Percentiles rank a stretch among this genome's conserved stretches.
Conservation (phyloP, 108 stramenopile species). For the Stephanodiscus triporus region DNA sequence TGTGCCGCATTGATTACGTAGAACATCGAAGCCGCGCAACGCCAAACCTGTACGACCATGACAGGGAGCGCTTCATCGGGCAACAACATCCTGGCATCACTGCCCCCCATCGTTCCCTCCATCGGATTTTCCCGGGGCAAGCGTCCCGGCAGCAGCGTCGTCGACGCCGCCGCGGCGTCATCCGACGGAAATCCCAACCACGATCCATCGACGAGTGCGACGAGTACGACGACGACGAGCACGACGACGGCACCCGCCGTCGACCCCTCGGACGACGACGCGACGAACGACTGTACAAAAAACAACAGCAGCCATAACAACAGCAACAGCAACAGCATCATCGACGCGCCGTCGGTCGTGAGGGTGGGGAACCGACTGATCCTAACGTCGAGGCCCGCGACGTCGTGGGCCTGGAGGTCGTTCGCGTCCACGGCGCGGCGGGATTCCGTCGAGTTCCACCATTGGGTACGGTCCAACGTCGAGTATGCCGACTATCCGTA, state of each 20-base stretch:
- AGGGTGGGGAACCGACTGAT: conserved; percentile 71
- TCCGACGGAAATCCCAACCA: conserved; percentile 7
- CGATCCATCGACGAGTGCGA: neutral
- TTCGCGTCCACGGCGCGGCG: conserved; percentile 78
- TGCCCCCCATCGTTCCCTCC: conserved; percentile 71
- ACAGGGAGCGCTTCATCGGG: too few species aligned
- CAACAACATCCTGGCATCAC: conserved; percentile 11
- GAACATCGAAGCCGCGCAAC: too few species aligned
- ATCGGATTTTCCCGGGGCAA: conserved; percentile 20
- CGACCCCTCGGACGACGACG: conserved; percentile 11
- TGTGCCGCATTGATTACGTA: too few species aligned
- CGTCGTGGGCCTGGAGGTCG: conserved; percentile 83
- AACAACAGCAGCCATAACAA: too few species aligned
- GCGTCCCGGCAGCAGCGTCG: neutral
- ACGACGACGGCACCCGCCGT: neutral
- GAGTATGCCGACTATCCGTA: conserved; percentile 96
- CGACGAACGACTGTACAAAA: neutral
- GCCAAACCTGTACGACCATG: too few species aligned
- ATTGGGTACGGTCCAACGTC: conserved; percentile 81
- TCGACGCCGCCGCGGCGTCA: conserved; percentile 3
- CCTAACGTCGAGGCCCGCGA: conserved; percentile 53
- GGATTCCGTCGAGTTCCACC: conserved; percentile 68
- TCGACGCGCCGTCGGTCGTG: conserved; percentile 39
- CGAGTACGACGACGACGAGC: neutral
- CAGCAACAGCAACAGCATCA: too few species aligned